Evolutionary conservation across 129 eudicot species (phyloP).

Genomic region (Chrysanthemum makinoi): DNA sequence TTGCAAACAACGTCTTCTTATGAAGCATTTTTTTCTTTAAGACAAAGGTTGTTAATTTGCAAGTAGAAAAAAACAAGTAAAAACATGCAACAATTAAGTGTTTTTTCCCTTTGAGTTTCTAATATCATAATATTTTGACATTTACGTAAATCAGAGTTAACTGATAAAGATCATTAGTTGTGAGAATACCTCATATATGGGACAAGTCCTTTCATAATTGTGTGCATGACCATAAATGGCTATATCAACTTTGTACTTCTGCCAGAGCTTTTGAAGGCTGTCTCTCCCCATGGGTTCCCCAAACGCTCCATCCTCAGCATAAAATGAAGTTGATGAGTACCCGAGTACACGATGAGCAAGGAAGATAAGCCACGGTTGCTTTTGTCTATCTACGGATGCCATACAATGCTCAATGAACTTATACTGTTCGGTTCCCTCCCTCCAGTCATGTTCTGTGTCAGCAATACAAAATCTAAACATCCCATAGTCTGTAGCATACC

Average conservation of each 20-base stretch:
- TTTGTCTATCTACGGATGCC: conserved; percentile 66
- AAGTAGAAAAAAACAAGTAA: no score
- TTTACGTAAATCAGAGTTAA: no score
- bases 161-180: not conserved
- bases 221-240: conserved; percentile 80
- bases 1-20: no score
- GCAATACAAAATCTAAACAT: conserved; percentile 84
- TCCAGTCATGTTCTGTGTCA: conserved; percentile 82
- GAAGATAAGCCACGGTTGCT: conserved; percentile 77
- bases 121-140: no score
- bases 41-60: no score
- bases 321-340: conserved; percentile 56
- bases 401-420: conserved; percentile 67
- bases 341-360: conserved; percentile 74
- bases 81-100: no score
- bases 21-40: no score
- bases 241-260: conserved; percentile 72
- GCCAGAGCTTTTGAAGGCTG: conserved; percentile 72
- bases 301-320: conserved; percentile 49
- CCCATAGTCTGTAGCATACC: conserved; percentile 73
- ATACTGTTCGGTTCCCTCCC: conserved; percentile 76
- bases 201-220: conserved; percentile 77
- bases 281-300: conserved; percentile 77
- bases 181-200: conserved; percentile 54
- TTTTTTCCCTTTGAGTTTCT: no score